Percentiles rank a stretch among this genome's conserved stretches.
Evolutionary conservation across 805 yeast species (phyloP).

Genomic region (Jamesozyma rosinii): DNA sequence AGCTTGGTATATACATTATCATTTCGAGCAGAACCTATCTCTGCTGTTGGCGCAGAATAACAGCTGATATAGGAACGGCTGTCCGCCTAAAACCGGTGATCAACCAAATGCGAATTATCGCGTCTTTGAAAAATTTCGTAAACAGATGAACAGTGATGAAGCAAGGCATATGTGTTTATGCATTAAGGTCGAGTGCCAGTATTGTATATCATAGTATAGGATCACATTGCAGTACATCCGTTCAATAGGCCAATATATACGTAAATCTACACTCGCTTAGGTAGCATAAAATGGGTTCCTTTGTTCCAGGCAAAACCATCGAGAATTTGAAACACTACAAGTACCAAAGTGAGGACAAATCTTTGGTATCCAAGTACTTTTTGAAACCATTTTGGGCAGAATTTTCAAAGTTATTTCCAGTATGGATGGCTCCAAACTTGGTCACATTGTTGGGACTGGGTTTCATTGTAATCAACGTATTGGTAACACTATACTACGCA

Average conservation of each 20-base stretch:
- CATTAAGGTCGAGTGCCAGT: no score
- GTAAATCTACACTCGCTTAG: background rate
- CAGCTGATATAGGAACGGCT: no score
- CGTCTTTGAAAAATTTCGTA: background rate
- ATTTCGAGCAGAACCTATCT: no score
- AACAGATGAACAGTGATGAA: no score
- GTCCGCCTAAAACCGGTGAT: no score
- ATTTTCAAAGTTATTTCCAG: slow-evolving; percentile 67
- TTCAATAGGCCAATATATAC: no score
- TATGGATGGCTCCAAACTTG: slow-evolving; percentile 86
- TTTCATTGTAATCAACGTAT: slow-evolving; percentile 56
- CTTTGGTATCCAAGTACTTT: slow-evolving; percentile 62
- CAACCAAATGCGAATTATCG: background rate
- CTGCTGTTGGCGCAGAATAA: no score
- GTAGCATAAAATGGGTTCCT: slow-evolving; percentile 46
- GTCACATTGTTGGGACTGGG: slow-evolving; percentile 75
- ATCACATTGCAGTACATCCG: no score
- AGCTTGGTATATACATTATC: no score
- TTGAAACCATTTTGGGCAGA: slow-evolving; percentile 75
- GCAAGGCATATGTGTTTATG: no score
- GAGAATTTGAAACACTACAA: slow-evolving; percentile 47
- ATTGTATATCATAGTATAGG: no score
- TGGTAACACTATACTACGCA: slow-evolving; percentile 61
- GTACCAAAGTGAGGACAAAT: slow-evolving; percentile 71
- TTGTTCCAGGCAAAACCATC: slow-evolving; percentile 46